Percentiles rank a stretch among this genome's conserved stretches.
phyloP scores from a whole-genome alignment of 1,139 yeast species.

The Suhomyces kunorum region DNA sequence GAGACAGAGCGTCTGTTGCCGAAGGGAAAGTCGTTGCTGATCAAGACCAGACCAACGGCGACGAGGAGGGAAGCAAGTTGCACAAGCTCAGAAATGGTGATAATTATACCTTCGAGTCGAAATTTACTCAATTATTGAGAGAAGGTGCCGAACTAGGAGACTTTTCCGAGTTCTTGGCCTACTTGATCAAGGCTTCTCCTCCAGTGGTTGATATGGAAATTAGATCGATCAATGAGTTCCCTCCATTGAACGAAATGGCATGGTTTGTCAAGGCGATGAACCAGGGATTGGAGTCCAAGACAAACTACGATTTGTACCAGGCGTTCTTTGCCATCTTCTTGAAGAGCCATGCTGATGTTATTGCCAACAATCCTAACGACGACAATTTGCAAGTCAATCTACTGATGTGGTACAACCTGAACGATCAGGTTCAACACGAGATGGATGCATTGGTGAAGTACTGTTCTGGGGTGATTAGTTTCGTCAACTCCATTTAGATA shows the following conservation, averaged over 20 bases:
- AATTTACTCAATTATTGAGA: conserved; percentile 68
- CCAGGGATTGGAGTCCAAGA: conserved; percentile 56
- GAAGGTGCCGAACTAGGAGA: conserved; percentile 44
- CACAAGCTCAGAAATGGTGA: conserved; percentile 28
- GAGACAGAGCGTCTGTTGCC: conserved; percentile 67
- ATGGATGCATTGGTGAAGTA: conserved; percentile 75
- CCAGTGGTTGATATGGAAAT: conserved; percentile 82
- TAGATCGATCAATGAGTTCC: conserved; percentile 68
- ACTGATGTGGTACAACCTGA: conserved; percentile 50
- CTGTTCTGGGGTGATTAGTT: conserved; percentile 78
- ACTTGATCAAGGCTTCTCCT: conserved; percentile 69
- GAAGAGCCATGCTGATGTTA: conserved; percentile 79
- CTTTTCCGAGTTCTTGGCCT: conserved; percentile 52
- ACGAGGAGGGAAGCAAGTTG: conserved; percentile 28
- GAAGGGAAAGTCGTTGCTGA: conserved; percentile 40
- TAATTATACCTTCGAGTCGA: conserved; percentile 59
- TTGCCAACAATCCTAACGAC: conserved; percentile 50
- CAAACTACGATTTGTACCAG: conserved; percentile 68
- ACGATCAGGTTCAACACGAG: conserved; percentile 43
- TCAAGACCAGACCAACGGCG: conserved; percentile 15
- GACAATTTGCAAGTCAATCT: conserved; percentile 45
- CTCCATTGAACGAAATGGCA: conserved; percentile 65
- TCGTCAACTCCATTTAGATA: conserved; percentile 47
- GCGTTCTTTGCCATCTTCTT: conserved; percentile 78
- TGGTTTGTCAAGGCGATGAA: conserved; percentile 67